Conservation (phyloP, 2,329 filamentous ascomycete genomes). For the Alternaria arborescens region DNA sequence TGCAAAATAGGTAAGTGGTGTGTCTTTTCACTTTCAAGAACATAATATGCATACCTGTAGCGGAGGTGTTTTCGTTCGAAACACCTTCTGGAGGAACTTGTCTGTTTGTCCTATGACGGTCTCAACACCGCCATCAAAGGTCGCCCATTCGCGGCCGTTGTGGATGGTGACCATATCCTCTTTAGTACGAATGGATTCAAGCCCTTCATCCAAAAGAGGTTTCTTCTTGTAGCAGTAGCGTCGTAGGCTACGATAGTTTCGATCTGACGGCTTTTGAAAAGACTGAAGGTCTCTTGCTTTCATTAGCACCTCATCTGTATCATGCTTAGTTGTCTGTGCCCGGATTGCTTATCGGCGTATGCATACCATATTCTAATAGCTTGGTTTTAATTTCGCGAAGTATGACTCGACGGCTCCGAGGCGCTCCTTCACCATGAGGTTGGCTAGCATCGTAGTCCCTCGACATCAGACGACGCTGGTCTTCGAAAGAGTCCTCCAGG, state of each 20-base stretch:
- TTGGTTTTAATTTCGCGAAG: conserved; percentile 44
- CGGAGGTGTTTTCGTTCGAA: conserved; percentile 31
- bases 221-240: conserved; percentile 49
- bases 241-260: conserved; percentile 52
- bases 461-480: conserved; percentile 34
- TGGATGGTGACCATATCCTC: conserved; percentile 54
- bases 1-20: conserved; percentile 14
- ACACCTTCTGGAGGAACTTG: conserved; percentile 30
- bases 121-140: conserved; percentile 53
- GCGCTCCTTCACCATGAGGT: conserved; percentile 23
- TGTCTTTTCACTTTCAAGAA: not conserved
- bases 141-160: conserved; percentile 53
- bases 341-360: no score
- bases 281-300: conserved; percentile 49
- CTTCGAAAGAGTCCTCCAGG: conserved; percentile 37
- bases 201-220: conserved; percentile 48
- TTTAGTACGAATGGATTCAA: conserved; percentile 50
- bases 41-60: conserved; percentile 29
- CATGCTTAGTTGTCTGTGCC: conserved; percentile 1
- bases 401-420: conserved; percentile 36
- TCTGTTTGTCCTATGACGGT: conserved; percentile 41
- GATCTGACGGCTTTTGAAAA: conserved; percentile 51
- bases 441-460: conserved; percentile 38
- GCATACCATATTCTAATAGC: conserved; percentile 47
- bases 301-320: conserved; percentile 49